These are phyloP conservation scores for Hypoxylon sp. DNA, from an alignment of 2,329 filamentous ascomycete species.

Conservation along the genomic window DNA sequence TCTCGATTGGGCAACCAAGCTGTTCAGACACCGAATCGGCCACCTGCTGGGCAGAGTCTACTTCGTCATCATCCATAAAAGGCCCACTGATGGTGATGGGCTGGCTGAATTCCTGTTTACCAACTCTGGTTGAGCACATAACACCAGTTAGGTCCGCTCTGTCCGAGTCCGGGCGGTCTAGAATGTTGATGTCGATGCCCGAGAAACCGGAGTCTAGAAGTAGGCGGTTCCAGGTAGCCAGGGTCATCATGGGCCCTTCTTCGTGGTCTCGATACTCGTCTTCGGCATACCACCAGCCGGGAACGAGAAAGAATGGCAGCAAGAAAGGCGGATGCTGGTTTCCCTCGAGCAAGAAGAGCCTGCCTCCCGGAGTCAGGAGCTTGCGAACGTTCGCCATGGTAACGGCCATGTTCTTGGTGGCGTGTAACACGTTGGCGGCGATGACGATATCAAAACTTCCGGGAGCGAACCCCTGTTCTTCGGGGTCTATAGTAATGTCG, in stretches of 20 bases:
- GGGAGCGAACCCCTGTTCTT: constrained; percentile 20
- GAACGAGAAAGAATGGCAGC: constrained; percentile 9
- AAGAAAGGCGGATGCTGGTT: constrained; percentile 1
- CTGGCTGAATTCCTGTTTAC: neutral
- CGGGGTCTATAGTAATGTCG: constrained; percentile 10
- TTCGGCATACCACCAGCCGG: constrained; percentile 27
- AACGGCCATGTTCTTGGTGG: constrained; percentile 33
- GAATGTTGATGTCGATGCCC: constrained; percentile 18
- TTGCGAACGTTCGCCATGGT: constrained; percentile 38
- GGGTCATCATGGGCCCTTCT: constrained; percentile 2
- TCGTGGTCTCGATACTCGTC: constrained; percentile 8
- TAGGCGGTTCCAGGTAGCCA: constrained; percentile 18
- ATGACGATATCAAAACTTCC: constrained; percentile 21
- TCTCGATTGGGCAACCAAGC: neutral
- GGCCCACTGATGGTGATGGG: neutral
- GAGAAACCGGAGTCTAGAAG: constrained; percentile 31
- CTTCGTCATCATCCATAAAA: neutral
- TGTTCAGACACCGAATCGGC: neutral
- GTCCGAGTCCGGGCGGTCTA: neutral
- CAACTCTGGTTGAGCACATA: neutral
- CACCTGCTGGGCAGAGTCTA: neutral
- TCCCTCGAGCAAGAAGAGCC: constrained; percentile 21
- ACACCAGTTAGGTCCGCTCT: neutral
- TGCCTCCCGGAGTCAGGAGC: constrained; percentile 41
- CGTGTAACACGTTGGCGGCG: constrained; percentile 43